Evolutionary conservation across 1,284 basidiomycete species (phyloP), one percentile per base, ranked within the genome.

Genomic region (Ganoderma sp.): DNA sequence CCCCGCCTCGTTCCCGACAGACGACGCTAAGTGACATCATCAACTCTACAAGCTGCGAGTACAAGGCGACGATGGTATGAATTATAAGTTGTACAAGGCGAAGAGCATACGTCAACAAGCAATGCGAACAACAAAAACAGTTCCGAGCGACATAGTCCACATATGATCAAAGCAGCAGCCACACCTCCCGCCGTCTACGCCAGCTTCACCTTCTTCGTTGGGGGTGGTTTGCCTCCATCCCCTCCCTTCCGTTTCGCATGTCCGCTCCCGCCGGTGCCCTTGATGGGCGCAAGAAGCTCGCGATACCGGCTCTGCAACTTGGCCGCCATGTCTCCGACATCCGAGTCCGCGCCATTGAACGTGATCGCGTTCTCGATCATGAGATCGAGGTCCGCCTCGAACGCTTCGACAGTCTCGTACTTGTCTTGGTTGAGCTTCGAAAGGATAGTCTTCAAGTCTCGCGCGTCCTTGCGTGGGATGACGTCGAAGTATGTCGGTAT

Each of bases 401-500:
- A 90, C 0, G 86, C 88, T 48, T 92, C 91, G 52, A 90, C 80
- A 1, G 87, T 86, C 48, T 92, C 91, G 78, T 96, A 97, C 79
- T 90, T 91, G 82, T 96, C 94, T 39, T 80, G 80, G 67, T 97
- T 93, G 67, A 99, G 83, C 76, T 94, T 96, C 71, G 84, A 82
- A 71, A 91, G 89, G 77, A 99, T 97, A 50, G 92, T 89, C 65
- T 85, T 83, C 65, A 99, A 82, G 81, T 99, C 97, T 48, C 97
- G 88, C 2, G 96, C 95, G 72, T 97, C 90, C 74, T 94, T 93
- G 69, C 84, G 86, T 7, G 91, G 89, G 74, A 98, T 93, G 67
- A 96, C 81, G 56, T 94, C 88, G 77, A 90, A 90, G 77, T 97
- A 97, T 17, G 88, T 90, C 4, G 95, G 95, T 61, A 97, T 94